Conservation (phyloP, 306 rosid genomes). For the Cucurbita pepo region DNA sequence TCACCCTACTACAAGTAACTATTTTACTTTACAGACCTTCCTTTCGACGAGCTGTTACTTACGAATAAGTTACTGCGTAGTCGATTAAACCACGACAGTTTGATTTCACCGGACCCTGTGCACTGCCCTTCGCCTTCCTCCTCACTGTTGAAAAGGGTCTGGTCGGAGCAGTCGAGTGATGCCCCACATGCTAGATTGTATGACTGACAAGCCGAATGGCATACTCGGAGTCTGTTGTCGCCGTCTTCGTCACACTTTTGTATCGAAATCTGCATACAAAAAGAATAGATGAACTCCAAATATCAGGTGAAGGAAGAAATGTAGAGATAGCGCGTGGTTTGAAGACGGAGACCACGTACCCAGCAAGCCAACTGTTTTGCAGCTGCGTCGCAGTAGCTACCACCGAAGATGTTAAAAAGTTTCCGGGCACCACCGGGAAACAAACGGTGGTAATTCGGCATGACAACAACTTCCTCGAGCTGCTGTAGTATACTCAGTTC, state of each 20-base stretch:
- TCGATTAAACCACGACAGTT: slow-evolving; percentile 49
- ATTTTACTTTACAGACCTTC: slow-evolving; percentile 68
- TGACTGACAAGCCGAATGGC: slow-evolving; percentile 83
- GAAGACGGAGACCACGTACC: slow-evolving; percentile 29
- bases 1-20: slow-evolving; percentile 4
- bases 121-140: slow-evolving; percentile 74
- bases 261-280: slow-evolving; percentile 59
- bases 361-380: slow-evolving; percentile 95
- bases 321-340: background rate
- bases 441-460: slow-evolving; percentile 87
- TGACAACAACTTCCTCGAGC: slow-evolving; percentile 87
- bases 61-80: slow-evolving; percentile 32
- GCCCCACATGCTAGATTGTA: slow-evolving; percentile 93
- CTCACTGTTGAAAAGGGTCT: slow-evolving; percentile 71
- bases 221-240: slow-evolving; percentile 85
- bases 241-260: slow-evolving; percentile 86
- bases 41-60: slow-evolving; percentile 43
- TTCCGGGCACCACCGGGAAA: slow-evolving; percentile 94
- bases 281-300: background rate
- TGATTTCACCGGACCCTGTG: slow-evolving; percentile 73
- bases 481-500: slow-evolving; percentile 88
- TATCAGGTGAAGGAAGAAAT: background rate
- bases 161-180: slow-evolving; percentile 90
- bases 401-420: slow-evolving; percentile 68
- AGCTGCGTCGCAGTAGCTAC: slow-evolving; percentile 72